Percentiles rank a stretch among this genome's conserved stretches.
These are phyloP conservation scores for Lepiota venenata DNA, from an alignment of 768 basidiomycete genomes.

Conservation along the genomic window DNA sequence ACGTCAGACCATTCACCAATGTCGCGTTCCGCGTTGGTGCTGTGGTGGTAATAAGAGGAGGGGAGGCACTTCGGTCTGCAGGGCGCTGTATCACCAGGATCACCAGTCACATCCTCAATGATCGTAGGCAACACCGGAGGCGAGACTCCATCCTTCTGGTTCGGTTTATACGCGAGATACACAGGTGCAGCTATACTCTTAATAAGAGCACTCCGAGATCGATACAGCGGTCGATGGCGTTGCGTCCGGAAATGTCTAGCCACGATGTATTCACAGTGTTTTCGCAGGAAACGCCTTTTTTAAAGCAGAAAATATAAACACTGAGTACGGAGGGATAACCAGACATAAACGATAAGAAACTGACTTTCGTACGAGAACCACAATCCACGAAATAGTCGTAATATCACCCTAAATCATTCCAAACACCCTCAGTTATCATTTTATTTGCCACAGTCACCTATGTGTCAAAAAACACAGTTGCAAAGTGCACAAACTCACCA, in stretches of 20 bases:
- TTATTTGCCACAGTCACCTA: too few species aligned
- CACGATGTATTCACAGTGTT: conserved; percentile 37
- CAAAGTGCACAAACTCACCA: conserved; percentile 36
- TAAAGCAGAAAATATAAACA: neutral
- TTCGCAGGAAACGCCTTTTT: conserved; percentile 39
- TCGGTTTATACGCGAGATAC: neutral
- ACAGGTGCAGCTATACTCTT: conserved; percentile 30
- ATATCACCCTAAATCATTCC: conserved; percentile 37
- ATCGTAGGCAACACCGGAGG: neutral
- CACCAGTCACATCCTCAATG: neutral
- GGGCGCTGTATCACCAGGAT: neutral
- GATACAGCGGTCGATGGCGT: conserved; percentile 13
- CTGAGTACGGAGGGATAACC: too few species aligned
- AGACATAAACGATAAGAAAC: conserved; percentile 6
- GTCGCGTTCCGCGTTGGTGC: conserved; percentile 22
- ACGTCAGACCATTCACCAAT: neutral
- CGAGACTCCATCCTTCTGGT: neutral
- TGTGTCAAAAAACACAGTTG: too few species aligned
- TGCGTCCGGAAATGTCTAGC: conserved; percentile 17
- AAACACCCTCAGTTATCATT: too few species aligned
- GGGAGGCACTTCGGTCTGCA: neutral
- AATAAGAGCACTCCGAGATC: conserved; percentile 26
- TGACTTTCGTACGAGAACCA: conserved; percentile 62
- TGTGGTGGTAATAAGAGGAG: conserved; percentile 4
- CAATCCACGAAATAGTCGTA: conserved; percentile 58